A percentile compares a stretch with the other conserved stretches of the same genome.
These are phyloP conservation scores for Boletus coccyginus DNA, from an alignment of 768 basidiomycete genomes.

Conservation along the genomic window DNA sequence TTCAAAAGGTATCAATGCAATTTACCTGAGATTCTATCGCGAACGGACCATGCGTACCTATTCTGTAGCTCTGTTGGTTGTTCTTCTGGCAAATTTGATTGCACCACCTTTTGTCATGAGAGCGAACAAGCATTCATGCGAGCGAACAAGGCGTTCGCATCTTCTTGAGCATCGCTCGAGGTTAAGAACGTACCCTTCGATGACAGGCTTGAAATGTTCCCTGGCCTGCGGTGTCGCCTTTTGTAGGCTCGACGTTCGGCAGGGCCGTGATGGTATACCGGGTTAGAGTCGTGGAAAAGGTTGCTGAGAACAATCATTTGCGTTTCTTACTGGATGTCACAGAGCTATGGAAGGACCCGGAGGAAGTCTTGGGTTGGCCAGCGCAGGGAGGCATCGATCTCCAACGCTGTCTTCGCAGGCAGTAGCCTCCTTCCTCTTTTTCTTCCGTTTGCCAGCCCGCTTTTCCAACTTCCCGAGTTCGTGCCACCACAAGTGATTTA, in stretches of 20 bases:
- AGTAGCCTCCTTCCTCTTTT: constrained; percentile 14
- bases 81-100: background rate
- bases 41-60: background rate
- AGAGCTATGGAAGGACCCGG: background rate
- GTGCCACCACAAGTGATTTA: constrained; percentile 39
- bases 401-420: constrained; percentile 8
- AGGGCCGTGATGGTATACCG: background rate
- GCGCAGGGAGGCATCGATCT: background rate
- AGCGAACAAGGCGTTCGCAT: background rate
- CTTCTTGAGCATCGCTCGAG: background rate
- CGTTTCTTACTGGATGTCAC: constrained; percentile 4
- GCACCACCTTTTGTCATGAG: background rate
- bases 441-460: constrained; percentile 2
- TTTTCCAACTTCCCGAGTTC: constrained; percentile 27
- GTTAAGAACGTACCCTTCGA: background rate
- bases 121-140: background rate
- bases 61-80: background rate
- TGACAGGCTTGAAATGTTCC: too few relatives aligned
- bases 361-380: background rate
- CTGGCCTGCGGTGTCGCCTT: too few relatives aligned
- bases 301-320: background rate
- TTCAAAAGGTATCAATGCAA: too few relatives aligned
- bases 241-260: too few relatives aligned
- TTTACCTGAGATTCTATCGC: too few relatives aligned
- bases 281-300: constrained; percentile 4